phyloP scores from a whole-genome alignment of 2,329 filamentous ascomycete genomes.

The Dactylonectria macrodidyma region DNA sequence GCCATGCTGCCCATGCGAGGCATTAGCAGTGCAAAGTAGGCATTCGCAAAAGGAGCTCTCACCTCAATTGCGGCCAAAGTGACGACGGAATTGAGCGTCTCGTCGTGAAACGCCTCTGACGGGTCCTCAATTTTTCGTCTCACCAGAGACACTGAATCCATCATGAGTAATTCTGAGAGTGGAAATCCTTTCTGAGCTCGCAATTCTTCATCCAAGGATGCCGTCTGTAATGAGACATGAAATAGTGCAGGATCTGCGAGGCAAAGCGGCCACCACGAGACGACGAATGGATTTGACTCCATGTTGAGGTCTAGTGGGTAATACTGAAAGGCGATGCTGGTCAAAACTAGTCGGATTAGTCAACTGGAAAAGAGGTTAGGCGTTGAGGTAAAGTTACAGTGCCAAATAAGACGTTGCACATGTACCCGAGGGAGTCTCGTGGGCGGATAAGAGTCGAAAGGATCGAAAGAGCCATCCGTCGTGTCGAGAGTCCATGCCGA shows the following conservation, averaged over 20 bases:
- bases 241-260: conserved; percentile 70
- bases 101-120: conserved; percentile 65
- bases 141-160: conserved; percentile 68
- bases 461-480: conserved; percentile 61
- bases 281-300: conserved; percentile 70
- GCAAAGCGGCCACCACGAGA: conserved; percentile 73
- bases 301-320: conserved; percentile 69
- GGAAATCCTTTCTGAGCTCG: conserved; percentile 66
- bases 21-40: conserved; percentile 4
- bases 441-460: conserved; percentile 70
- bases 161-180: conserved; percentile 69
- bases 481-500: conserved; percentile 38
- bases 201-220: conserved; percentile 69
- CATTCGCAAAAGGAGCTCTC: conserved; percentile 30
- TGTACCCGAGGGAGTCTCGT: conserved; percentile 65
- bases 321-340: conserved; percentile 72
- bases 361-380: too few relatives aligned
- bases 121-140: conserved; percentile 64
- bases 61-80: conserved; percentile 72
- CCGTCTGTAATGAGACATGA: conserved; percentile 72
- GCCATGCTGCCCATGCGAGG: conserved; percentile 57
- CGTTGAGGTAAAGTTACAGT: conserved; percentile 60
- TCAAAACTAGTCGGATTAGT: conserved; percentile 61
- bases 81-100: conserved; percentile 70
- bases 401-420: conserved; percentile 69